phyloP scores from a whole-genome alignment of 352 stramenopile species.

The Globisporangium irregulare region DNA sequence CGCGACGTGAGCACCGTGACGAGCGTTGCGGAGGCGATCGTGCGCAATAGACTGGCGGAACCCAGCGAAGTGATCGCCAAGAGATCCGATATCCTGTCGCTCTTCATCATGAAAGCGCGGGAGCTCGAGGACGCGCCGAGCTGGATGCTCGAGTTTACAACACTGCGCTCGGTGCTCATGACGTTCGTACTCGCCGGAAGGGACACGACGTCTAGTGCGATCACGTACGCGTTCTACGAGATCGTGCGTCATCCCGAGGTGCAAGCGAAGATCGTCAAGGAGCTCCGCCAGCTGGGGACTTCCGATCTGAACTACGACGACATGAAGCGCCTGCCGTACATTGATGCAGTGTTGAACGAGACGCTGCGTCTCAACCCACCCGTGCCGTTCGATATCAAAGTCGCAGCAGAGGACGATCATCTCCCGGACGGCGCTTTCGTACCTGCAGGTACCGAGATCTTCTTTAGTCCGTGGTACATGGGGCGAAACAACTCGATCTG shows the following conservation, averaged over 20 bases:
- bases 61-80: constrained; percentile 22
- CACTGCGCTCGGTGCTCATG: constrained; percentile 63
- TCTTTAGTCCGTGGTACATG: constrained; percentile 64
- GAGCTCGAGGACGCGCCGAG: constrained; percentile 9
- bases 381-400: constrained; percentile 71
- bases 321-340: constrained; percentile 59
- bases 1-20: constrained; percentile 22
- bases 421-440: constrained; percentile 24
- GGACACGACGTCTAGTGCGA: constrained; percentile 4
- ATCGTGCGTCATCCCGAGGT: constrained; percentile 54
- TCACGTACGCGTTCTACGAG: constrained; percentile 25
- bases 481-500: constrained; percentile 11
- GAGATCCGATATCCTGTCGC: constrained; percentile 45
- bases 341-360: constrained; percentile 69
- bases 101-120: constrained; percentile 54
- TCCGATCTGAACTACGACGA: constrained; percentile 44
- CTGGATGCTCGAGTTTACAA: constrained; percentile 22
- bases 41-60: constrained; percentile 35
- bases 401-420: constrained; percentile 13
- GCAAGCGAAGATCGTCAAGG: constrained; percentile 50
- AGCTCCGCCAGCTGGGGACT: constrained; percentile 23
- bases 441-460: constrained; percentile 51
- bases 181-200: constrained; percentile 56
- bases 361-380: constrained; percentile 70
- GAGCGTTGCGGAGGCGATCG: constrained; percentile 37